Evolutionary conservation across 2,329 filamentous ascomycete genomes (phyloP).

Genomic region (Mollisia scopiformis): DNA sequence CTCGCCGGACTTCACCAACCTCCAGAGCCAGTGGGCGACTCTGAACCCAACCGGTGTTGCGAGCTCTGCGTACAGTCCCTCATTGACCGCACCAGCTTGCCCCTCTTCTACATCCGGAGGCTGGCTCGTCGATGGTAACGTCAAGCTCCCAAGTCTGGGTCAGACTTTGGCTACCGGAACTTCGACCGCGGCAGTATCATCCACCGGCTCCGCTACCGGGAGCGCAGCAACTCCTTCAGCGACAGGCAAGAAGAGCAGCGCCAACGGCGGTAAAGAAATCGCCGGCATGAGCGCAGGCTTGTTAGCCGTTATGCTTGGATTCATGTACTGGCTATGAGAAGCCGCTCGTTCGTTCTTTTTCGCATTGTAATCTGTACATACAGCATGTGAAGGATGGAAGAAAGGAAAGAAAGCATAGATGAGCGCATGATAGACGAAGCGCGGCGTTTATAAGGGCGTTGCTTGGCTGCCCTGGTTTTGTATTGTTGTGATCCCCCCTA

Average conservation of each 20-base stretch:
- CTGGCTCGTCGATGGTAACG: constrained; percentile 75
- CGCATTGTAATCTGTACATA: constrained; percentile 14
- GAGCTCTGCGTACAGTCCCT: constrained; percentile 66
- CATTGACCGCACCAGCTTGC: constrained; percentile 67
- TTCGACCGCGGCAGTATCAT: constrained; percentile 34
- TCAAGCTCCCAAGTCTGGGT: constrained; percentile 62
- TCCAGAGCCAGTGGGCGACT: constrained; percentile 76
- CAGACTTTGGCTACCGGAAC: constrained; percentile 26
- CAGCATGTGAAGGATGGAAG: constrained; percentile 3
- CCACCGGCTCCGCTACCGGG: constrained; percentile 29
- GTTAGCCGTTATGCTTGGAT: constrained; percentile 54
- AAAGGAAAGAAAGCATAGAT: not conserved
- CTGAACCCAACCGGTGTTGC: constrained; percentile 70
- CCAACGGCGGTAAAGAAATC: constrained; percentile 49
- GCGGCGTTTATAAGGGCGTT: constrained; percentile 7
- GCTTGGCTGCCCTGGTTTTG: not conserved
- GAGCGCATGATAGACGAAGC: constrained; percentile 16
- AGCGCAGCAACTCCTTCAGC: constrained; percentile 32
- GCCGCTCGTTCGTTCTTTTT: constrained; percentile 2
- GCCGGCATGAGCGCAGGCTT: constrained; percentile 53
- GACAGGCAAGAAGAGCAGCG: constrained; percentile 43
- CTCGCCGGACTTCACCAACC: constrained; percentile 76
- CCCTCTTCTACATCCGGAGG: constrained; percentile 68
- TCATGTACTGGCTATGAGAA: constrained; percentile 53
- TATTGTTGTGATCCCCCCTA: not conserved